phyloP scores from a whole-genome alignment of 805 yeast species.

The Saccharomycopsis oosterbeekiorum region DNA sequence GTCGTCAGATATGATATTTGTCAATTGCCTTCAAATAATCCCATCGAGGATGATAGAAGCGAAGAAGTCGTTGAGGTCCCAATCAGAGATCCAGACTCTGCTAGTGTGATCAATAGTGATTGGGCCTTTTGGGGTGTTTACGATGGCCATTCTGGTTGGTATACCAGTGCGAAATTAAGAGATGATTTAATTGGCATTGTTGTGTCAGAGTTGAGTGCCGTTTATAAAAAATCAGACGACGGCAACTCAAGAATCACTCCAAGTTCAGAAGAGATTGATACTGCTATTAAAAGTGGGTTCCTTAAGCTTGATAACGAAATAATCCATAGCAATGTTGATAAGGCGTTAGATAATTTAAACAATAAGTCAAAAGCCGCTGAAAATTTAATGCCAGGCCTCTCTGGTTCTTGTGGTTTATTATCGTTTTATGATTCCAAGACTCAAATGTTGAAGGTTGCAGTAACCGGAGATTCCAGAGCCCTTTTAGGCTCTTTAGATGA shows the following conservation, averaged over 20 bases:
- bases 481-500: constrained; percentile 64
- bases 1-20: constrained; percentile 80
- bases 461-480: constrained; percentile 94
- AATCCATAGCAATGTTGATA: constrained; percentile 63
- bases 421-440: constrained; percentile 77
- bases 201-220: constrained; percentile 62
- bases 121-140: constrained; percentile 94
- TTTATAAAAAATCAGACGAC: constrained; percentile 27
- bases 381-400: constrained; percentile 79
- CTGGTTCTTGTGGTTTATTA: constrained; percentile 89
- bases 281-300: constrained; percentile 75
- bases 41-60: constrained; percentile 88
- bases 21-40: constrained; percentile 84
- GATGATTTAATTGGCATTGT: constrained; percentile 71
- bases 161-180: constrained; percentile 77
- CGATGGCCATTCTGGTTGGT: constrained; percentile 97
- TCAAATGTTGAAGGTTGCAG: constrained; percentile 73
- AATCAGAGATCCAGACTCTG: constrained; percentile 48
- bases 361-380: constrained; percentile 59
- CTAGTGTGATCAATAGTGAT: constrained; percentile 42
- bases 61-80: constrained; percentile 74
- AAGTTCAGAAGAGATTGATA: constrained; percentile 58
- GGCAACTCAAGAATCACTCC: constrained; percentile 40
- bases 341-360: constrained; percentile 56
- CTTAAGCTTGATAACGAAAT: constrained; percentile 77